Base-by-base conservation (phyloP, 1,284 basidiomycete species). In the Apiotrichum veenhuisii region DNA sequence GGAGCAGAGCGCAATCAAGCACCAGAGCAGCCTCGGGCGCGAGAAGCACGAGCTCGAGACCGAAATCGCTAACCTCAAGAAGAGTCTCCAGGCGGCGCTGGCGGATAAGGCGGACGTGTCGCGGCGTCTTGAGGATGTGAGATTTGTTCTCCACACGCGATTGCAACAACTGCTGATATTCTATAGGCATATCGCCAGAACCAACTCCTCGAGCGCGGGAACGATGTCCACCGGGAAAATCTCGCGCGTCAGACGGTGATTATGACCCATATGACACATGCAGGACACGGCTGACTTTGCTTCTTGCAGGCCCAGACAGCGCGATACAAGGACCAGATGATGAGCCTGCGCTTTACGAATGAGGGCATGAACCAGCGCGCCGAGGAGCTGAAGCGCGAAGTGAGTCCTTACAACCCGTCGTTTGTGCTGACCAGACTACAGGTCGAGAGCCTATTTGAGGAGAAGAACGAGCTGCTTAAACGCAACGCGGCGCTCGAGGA, bases 1-100 rank as follows among this genome's bases (percentile, higher is more conserved):
- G 42, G 46, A 34, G 0, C 27, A 58, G 7, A 45, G 56, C 1
- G 58, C 62, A 2, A 62, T 37, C 8, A 63, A 54, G 26, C 50
- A 62, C 11, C 64, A 63, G 43, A 64, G 66, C n/a, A 12, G 36
- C 1, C 22, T 58, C 26, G 59, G 58, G 0, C 67, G 55, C 47
- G 52, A 59, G 38, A 55, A 57, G 26, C 34, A 63, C n/a, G 58
- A 53, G 2, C 18, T 52, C 14, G 59, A 62, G 11, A 20, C 26
- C 17, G 52, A 53, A 42, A 25, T 62, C 0, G 43, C 30, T 18
- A 38, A 34, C 1, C 22, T 63, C 14, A 54, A 57, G 23, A 27
- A 33, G 38, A 26, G 36, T 7, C 20, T 58, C 17, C 42, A 50
- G 3, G 41, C 49, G 10, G 65, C 40, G 2, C 30, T 27, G n/a